Conservation (phyloP, 305 asterid genomes). For the Rubia tinctorum region DNA sequence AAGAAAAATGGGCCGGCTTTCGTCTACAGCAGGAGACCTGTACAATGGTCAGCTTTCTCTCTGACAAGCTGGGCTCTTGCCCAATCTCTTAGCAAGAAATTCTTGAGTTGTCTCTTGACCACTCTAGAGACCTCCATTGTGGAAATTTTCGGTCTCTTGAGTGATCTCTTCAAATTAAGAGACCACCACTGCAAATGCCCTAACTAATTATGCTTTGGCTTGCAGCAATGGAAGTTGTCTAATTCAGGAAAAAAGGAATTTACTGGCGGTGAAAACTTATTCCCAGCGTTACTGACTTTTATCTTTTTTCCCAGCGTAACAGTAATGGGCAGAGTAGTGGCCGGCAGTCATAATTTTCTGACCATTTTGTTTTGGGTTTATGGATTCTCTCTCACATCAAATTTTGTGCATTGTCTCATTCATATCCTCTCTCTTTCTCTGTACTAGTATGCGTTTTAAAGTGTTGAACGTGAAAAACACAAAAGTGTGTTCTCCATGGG, state of each 20-base stretch:
- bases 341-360: constrained; percentile 8
- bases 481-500: too few species aligned
- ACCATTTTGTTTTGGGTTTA: not conserved
- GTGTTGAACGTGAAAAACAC: not conserved
- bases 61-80: too few species aligned
- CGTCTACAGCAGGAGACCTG: too few species aligned
- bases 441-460: not conserved
- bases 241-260: not conserved
- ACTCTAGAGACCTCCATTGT: too few species aligned
- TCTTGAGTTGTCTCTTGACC: too few species aligned
- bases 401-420: constrained; percentile 5
- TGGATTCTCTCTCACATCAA: not conserved
- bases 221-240: not conserved
- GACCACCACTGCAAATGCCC: too few species aligned
- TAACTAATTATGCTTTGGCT: not conserved
- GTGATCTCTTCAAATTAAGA: too few species aligned
- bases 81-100: too few species aligned
- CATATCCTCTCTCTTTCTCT: not conserved
- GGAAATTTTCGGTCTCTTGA: too few species aligned
- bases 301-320: not conserved
- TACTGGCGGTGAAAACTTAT: not conserved
- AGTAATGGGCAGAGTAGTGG: not conserved
- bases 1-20: too few species aligned
- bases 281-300: not conserved
- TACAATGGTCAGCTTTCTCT: too few species aligned